Conservation (phyloP, 345 rosid genomes). For the Isatis tinctoria region DNA sequence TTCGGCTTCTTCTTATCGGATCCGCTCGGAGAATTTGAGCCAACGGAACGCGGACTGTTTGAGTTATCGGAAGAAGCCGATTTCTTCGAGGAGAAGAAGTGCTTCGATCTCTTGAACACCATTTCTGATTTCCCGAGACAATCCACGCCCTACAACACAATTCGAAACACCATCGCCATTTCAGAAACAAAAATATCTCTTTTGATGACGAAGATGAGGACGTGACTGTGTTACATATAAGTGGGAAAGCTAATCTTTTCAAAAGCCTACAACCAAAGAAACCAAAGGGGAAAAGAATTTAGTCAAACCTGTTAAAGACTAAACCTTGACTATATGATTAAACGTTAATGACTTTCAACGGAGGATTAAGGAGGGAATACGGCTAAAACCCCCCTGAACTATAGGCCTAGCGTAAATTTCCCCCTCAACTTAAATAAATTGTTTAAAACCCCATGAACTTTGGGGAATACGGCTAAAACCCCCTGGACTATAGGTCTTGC, state of each 20-base stretch:
- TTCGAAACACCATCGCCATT: not conserved
- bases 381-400: too few species aligned
- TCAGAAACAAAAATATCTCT: slow-evolving; percentile 9
- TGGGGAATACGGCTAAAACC: too few species aligned
- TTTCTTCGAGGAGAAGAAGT: slow-evolving; percentile 67
- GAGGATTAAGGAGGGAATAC: too few species aligned
- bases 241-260: not conserved
- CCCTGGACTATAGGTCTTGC: too few species aligned
- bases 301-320: not conserved
- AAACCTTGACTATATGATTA: not conserved
- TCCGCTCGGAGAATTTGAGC: slow-evolving; percentile 69
- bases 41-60: slow-evolving; percentile 62
- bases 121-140: slow-evolving; percentile 19
- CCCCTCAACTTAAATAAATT: too few species aligned
- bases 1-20: slow-evolving; percentile 70
- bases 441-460: too few species aligned
- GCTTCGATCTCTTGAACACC: slow-evolving; percentile 74
- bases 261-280: not conserved
- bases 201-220: not conserved
- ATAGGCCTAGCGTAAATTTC: too few species aligned
- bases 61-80: slow-evolving; percentile 72
- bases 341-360: not conserved
- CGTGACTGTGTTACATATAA: not conserved
- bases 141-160: not conserved
- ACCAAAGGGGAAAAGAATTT: not conserved